A percentile compares a stretch with the other conserved stretches of the same genome.
Evolutionary conservation across 805 yeast genomes (phyloP).

Genomic region (Teunomyces aglyptinius): DNA sequence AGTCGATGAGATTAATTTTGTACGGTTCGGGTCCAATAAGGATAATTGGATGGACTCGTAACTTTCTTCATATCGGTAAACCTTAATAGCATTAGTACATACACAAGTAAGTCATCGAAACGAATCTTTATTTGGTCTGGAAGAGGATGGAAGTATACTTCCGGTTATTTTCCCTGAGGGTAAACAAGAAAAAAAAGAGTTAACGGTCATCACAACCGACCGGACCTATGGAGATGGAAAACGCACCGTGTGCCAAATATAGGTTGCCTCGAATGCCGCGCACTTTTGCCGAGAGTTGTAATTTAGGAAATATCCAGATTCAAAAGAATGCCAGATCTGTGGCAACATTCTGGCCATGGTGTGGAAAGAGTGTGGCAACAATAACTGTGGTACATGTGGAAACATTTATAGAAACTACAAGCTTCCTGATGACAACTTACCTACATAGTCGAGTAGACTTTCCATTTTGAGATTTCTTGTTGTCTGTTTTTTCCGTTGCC

Average conservation of each 20-base stretch:
- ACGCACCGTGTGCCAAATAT: not conserved
- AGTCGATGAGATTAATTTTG: constrained; percentile 16
- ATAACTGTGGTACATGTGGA: not conserved
- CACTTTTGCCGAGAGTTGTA: not conserved
- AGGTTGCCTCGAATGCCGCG: not conserved
- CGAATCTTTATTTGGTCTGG: too few species aligned
- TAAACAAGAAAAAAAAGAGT: not conserved
- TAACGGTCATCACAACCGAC: not conserved
- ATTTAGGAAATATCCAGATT: not conserved
- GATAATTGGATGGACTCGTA: constrained; percentile 14
- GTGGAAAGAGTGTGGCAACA: not conserved
- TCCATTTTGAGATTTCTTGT: not conserved
- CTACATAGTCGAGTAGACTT: not conserved
- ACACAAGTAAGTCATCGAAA: too few species aligned
- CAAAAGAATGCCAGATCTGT: not conserved
- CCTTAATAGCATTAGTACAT: too few species aligned
- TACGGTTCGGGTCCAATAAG: constrained; percentile 10
- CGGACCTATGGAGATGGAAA: not conserved
- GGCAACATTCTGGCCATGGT: not conserved
- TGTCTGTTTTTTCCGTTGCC: not conserved
- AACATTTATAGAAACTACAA: not conserved
- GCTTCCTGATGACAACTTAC: not conserved
- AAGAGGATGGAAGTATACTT: too few species aligned
- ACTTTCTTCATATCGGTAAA: too few species aligned
- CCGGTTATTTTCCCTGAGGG: too few species aligned